Conservation (phyloP, 768 basidiomycete genomes). For the Leucocoprinus leucothites region DNA sequence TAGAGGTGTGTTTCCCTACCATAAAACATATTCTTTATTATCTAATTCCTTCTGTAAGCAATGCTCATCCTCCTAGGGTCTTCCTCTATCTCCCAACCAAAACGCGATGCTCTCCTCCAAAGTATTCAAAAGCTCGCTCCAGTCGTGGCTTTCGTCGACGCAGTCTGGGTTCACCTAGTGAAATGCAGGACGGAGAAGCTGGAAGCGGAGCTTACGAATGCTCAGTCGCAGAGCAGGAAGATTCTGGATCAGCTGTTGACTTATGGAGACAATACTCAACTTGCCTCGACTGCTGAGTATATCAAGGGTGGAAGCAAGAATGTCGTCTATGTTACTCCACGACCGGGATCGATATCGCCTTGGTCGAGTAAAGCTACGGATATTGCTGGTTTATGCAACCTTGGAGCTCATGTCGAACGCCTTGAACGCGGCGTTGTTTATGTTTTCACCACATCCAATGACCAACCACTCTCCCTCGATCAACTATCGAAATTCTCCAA, state of each 20-base stretch:
- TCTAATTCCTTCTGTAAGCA: not conserved
- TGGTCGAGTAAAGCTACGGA: slow-evolving; percentile 99
- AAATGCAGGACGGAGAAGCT: slow-evolving; percentile 47
- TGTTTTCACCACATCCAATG: slow-evolving; percentile 48
- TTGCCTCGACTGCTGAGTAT: slow-evolving; percentile 38
- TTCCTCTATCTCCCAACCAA: slow-evolving; percentile 70
- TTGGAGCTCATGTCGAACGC: slow-evolving; percentile 67
- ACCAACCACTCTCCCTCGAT: slow-evolving; percentile 35
- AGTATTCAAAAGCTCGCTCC: slow-evolving; percentile 52
- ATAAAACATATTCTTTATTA: not conserved
- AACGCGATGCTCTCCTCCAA: slow-evolving; percentile 63
- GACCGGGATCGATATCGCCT: slow-evolving; percentile 91
- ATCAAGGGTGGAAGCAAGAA: slow-evolving; percentile 33
- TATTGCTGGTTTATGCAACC: slow-evolving; percentile 84
- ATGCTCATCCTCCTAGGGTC: slow-evolving; percentile 83
- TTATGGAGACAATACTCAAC: slow-evolving; percentile 77
- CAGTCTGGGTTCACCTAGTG: slow-evolving; percentile 85
- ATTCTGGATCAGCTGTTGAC: slow-evolving; percentile 70
- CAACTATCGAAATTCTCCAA: slow-evolving; percentile 57
- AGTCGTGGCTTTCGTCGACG: slow-evolving; percentile 67
- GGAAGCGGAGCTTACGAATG: slow-evolving; percentile 44
- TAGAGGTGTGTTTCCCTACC: not conserved
- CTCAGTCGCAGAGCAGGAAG: slow-evolving; percentile 40
- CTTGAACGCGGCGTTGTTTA: slow-evolving; percentile 84
- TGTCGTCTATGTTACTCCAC: slow-evolving; percentile 72